A percentile compares a stretch with the other conserved stretches of the same genome.
Evolutionary conservation across 2,329 filamentous ascomycete species (phyloP).

Genomic region (Fusarium sp.): DNA sequence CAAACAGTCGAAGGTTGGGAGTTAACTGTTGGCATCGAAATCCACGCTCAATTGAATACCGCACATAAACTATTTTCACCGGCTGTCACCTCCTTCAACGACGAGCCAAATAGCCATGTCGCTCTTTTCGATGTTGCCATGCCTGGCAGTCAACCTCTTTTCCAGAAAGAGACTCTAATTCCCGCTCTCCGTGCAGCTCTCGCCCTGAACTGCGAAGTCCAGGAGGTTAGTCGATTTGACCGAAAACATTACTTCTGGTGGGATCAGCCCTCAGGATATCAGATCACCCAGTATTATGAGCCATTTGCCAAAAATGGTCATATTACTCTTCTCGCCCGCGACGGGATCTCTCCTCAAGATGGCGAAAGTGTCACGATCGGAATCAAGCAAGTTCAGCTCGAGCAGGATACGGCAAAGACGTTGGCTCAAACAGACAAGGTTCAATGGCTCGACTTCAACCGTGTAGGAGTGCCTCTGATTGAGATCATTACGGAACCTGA

Average conservation of each 20-base stretch:
- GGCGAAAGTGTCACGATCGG: slow-evolving; percentile 77
- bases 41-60: slow-evolving; percentile 96
- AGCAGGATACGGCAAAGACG: slow-evolving; percentile 98
- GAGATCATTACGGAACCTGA: slow-evolving; percentile 95
- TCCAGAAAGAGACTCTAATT: slow-evolving; percentile 84
- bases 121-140: slow-evolving; percentile 89
- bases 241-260: slow-evolving; percentile 99
- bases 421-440: slow-evolving; percentile 78
- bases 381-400: slow-evolving; percentile 95
- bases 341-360: slow-evolving; percentile 82
- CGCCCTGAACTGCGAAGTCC: slow-evolving; percentile 82
- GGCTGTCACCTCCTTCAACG: slow-evolving; percentile 72
- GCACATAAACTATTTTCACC: slow-evolving; percentile 88
- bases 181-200: slow-evolving; percentile 92
- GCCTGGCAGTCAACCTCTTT: slow-evolving; percentile 87
- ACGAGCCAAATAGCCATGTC: slow-evolving; percentile 85
- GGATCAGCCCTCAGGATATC: slow-evolving; percentile 96
- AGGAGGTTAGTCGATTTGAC: slow-evolving; percentile 85
- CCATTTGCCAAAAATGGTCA: slow-evolving; percentile 76
- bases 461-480: slow-evolving; percentile 88
- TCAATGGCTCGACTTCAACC: slow-evolving; percentile 92
- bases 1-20: slow-evolving; percentile 81
- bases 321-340: slow-evolving; percentile 76
- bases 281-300: slow-evolving; percentile 96
- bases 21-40: slow-evolving; percentile 94